phyloP scores from a whole-genome alignment of 805 yeast genomes.

The Candida peoriensis region DNA sequence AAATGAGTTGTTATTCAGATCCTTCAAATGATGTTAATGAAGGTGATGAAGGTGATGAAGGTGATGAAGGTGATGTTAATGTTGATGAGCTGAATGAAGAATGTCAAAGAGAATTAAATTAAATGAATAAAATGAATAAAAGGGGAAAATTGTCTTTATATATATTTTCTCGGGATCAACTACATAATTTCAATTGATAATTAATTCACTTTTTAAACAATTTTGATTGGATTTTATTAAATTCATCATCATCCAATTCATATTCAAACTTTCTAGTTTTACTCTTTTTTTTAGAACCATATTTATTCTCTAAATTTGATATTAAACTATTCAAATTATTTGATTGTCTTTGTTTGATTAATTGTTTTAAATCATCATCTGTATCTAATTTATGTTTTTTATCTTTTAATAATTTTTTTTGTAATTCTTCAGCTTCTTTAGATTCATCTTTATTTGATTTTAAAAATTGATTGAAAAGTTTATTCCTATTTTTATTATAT shows the following conservation, averaged over 20 bases:
- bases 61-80: too few species aligned
- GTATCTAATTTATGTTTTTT: conserved; percentile 24
- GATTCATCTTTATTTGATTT: conserved; percentile 59
- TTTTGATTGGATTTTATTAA: conserved; percentile 39
- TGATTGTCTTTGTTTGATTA: conserved; percentile 45
- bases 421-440: conserved; percentile 50
- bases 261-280: conserved; percentile 25
- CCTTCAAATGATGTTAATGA: too few species aligned
- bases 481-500: conserved; percentile 45
- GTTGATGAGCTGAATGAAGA: too few species aligned
- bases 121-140: too few species aligned
- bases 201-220: conserved; percentile 12
- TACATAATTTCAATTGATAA: not conserved
- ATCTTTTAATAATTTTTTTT: conserved; percentile 33
- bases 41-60: too few species aligned
- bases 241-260: conserved; percentile 47
- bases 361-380: conserved; percentile 38
- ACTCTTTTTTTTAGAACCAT: conserved; percentile 32
- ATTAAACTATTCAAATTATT: conserved; percentile 42
- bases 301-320: conserved; percentile 44
- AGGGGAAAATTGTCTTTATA: too few species aligned
- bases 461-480: conserved; percentile 42
- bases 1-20: too few species aligned
- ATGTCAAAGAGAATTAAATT: too few species aligned
- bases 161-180: too few species aligned